Evolutionary conservation across 768 basidiomycete species (phyloP).

Genomic region (Podaxis carcinomalis): DNA sequence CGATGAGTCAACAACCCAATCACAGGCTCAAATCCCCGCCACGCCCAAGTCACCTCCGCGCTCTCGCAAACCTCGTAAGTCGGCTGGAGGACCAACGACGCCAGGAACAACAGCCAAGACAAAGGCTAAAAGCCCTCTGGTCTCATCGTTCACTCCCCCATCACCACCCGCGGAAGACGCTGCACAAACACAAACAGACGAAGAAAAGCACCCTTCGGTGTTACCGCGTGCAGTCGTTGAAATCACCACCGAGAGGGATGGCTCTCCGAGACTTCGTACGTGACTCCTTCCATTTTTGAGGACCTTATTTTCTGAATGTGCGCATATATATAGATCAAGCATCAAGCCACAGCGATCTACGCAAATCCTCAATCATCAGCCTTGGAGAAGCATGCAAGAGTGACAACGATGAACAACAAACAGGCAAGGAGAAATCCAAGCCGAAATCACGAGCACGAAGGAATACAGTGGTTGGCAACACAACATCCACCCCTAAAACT

Average conservation of each 20-base stretch:
- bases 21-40: conserved; percentile 1
- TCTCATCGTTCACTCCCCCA: conserved; percentile 8
- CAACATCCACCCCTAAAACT: conserved; percentile 1
- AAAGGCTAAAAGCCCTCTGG: conserved; percentile 1
- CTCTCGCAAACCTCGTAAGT: conserved; percentile 9
- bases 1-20: background rate
- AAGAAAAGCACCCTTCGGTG: background rate
- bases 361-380: background rate
- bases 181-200: background rate
- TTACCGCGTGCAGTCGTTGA: background rate
- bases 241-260: conserved; percentile 9
- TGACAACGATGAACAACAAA: background rate
- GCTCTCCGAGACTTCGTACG: conserved; percentile 7
- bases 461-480: background rate
- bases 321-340: background rate
- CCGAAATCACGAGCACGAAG: conserved; percentile 7
- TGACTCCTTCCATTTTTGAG: background rate
- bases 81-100: background rate
- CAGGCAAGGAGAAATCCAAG: conserved; percentile 5
- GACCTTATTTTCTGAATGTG: background rate
- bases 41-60: conserved; percentile 12
- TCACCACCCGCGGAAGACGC: background rate
- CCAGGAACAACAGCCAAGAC: conserved; percentile 6
- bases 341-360: background rate
- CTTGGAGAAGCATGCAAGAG: background rate